Evolutionary conservation across 1,284 basidiomycete genomes (phyloP).

Genomic region (Testicularia cyperi): DNA sequence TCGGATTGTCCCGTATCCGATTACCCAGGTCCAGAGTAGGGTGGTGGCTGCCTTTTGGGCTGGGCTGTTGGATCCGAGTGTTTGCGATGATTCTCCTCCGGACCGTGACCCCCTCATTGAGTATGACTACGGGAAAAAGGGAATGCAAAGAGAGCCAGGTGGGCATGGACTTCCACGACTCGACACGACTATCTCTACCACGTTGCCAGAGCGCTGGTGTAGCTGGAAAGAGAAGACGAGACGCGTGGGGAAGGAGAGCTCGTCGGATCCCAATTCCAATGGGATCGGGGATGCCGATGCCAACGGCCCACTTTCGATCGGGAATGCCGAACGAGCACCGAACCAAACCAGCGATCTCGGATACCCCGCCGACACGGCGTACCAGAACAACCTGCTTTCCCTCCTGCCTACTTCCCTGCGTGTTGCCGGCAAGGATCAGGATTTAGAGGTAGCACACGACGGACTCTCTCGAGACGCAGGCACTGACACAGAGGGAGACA

Average conservation of each 20-base stretch:
- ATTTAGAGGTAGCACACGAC: background rate
- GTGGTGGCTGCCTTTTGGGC: conserved; percentile 32
- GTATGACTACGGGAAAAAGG: no score
- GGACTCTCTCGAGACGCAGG: no score
- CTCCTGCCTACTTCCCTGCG: conserved; percentile 8
- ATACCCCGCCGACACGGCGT: conserved; percentile 35
- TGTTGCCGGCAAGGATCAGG: conserved; percentile 1
- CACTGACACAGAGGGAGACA: background rate
- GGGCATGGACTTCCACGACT: conserved; percentile 33
- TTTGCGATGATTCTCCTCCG: background rate
- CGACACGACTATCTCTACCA: conserved; percentile 18
- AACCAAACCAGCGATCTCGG: conserved; percentile 20
- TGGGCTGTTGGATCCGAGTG: background rate
- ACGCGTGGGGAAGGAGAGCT: no score
- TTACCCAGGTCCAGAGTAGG: conserved; percentile 47
- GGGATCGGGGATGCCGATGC: conserved; percentile 5
- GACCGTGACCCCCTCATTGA: no score
- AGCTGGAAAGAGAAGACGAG: no score
- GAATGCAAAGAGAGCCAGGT: no score
- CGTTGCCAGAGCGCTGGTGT: conserved; percentile 30
- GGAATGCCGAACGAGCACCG: background rate
- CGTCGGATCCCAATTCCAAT: background rate
- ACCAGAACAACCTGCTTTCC: conserved; percentile 37
- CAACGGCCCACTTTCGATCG: no score
- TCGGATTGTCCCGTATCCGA: conserved; percentile 54